Base-by-base conservation (phyloP, 257 asterid genomes). In the Anisodus acutangulus region DNA sequence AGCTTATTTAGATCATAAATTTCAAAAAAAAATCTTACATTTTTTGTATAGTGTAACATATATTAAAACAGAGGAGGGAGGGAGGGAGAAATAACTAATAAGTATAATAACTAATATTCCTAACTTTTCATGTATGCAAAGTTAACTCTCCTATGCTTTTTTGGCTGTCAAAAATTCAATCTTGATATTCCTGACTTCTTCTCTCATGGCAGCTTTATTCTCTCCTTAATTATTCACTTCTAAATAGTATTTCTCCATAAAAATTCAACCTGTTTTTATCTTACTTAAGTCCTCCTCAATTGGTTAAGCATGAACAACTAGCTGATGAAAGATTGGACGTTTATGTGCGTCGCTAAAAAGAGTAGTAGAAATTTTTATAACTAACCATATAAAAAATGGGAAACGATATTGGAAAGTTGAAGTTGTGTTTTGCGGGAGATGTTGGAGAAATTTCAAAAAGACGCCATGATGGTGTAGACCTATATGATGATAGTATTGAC, bases 391-490 rank as follows among this genome's bases (percentile, higher is more conserved):
- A 3, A 8, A 60, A 49, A 71, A 95, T 95, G 99, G 99, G 99
- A 17, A 95, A 94, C 70, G 89, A 92, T 53, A 84, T 93, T 31
- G 90, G 92, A 51, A 94, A 88, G 86, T 84, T 95, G 8, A 91
- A 83, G 39, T 63, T 83, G 0, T 94, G 98, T 83, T 94, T 92
- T 92, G 91, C 97, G 86, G 97, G 96, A 37, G 98, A 92, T 84
- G 89, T 93, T 17, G 98, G 96, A 5, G 94, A 94, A 62, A 90
- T 95, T 47, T 95, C 99, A 26, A 92, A 93, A 83, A 88, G 97
- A 35, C 89, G 91, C 9, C 91, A 87, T 85, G 98, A 91, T 85
- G 92, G 89, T 0, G 79, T 90, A 6, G 86, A 82, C 58, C n/a
- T 89, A 0, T 87, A 93, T 0, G 93, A 92, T 84, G 26, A 22